phyloP scores from a whole-genome alignment of 1,139 yeast species.

The Diutina siamensis region DNA sequence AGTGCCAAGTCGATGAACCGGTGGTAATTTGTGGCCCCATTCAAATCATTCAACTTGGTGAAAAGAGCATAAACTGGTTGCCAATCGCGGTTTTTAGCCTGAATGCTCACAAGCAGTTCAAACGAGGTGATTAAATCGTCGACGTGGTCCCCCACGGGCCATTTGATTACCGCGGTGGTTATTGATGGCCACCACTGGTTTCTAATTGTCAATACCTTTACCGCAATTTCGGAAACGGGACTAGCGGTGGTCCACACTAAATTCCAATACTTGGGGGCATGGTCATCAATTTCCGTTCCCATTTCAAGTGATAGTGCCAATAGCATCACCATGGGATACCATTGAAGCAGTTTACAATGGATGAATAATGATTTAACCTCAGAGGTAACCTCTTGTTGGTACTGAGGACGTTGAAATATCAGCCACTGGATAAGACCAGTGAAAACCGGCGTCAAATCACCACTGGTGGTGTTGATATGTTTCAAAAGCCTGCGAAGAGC shows the following conservation, averaged over 20 bases:
- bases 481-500: background rate
- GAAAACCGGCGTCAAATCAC: background rate
- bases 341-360: background rate
- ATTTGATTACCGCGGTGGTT: constrained; percentile 10
- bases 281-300: constrained; percentile 4
- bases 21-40: constrained; percentile 2
- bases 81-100: constrained; percentile 7
- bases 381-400: background rate
- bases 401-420: background rate
- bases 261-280: background rate
- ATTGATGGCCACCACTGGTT: constrained; percentile 15
- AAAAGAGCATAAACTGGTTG: constrained; percentile 6
- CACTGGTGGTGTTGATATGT: background rate
- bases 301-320: background rate
- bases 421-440: background rate
- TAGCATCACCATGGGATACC: background rate
- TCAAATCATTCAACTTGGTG: background rate
- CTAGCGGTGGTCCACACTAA: background rate
- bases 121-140: background rate
- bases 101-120: constrained; percentile 8
- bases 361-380: background rate
- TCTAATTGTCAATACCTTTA: constrained; percentile 9
- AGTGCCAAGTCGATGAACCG: constrained; percentile 16
- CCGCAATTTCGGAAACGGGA: background rate
- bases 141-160: background rate